phyloP scores from a whole-genome alignment of 1,284 basidiomycete genomes.

The Phlebopus sp. region DNA sequence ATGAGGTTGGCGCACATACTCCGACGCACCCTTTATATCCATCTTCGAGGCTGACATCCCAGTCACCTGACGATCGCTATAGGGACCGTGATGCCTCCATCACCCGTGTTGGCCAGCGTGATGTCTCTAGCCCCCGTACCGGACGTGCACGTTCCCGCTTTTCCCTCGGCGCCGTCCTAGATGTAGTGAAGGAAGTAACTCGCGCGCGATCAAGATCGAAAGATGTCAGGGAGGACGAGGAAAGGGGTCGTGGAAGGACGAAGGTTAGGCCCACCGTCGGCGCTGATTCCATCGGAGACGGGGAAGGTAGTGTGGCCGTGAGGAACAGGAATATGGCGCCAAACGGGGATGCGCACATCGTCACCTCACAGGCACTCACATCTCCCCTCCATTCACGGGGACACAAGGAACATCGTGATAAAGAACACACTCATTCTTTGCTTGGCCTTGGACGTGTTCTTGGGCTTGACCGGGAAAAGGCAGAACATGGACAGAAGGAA shows the following conservation, averaged over 20 bases:
- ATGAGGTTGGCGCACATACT: conserved; percentile 15
- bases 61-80: not conserved
- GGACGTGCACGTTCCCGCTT: conserved; percentile 35
- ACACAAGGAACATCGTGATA: conserved; percentile 4
- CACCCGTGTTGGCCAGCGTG: not conserved
- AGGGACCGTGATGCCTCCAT: conserved; percentile 1
- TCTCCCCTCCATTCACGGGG: not conserved
- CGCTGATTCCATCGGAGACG: not conserved
- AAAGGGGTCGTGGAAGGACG: conserved; percentile 24
- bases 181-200: conserved; percentile 34
- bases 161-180: conserved; percentile 37
- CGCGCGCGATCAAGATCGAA: conserved; percentile 14
- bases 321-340: not conserved
- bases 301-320: conserved; percentile 10
- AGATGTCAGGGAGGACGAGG: conserved; percentile 5
- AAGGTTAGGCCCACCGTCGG: conserved; percentile 11
- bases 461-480: conserved; percentile 18
- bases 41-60: not conserved
- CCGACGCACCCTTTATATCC: conserved; percentile 4
- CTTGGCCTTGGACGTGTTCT: conserved; percentile 23
- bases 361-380: too few relatives aligned
- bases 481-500: conserved; percentile 29
- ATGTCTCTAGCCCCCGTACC: not conserved
- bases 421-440: conserved; percentile 13
- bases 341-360: not conserved